These are phyloP conservation scores for Neoboletus magnificus DNA, from an alignment of 768 basidiomycete genomes.

Conservation along the genomic window DNA sequence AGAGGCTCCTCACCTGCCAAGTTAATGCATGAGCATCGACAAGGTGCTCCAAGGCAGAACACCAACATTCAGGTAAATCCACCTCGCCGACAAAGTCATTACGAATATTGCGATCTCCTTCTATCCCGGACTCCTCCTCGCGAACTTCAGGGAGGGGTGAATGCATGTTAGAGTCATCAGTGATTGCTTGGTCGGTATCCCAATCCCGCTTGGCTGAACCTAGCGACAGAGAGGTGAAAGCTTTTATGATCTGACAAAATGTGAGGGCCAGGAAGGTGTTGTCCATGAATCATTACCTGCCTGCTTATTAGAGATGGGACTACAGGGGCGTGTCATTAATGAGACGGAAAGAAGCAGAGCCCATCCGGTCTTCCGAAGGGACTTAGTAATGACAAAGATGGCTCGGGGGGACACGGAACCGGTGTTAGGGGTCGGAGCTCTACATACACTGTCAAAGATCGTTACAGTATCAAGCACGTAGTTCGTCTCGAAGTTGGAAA, in stretches of 20 bases:
- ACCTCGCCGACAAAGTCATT: slow-evolving; percentile 18
- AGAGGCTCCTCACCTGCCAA: slow-evolving; percentile 62
- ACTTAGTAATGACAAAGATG: not conserved
- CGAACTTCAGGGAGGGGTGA: not conserved
- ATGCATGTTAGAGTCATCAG: not conserved
- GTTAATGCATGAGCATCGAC: not conserved
- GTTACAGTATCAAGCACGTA: no score
- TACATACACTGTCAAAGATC: not conserved
- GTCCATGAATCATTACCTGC: not conserved
- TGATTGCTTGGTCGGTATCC: not conserved
- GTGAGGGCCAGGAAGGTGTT: not conserved
- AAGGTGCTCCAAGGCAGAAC: not conserved
- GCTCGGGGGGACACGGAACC: not conserved
- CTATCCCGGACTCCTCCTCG: not conserved
- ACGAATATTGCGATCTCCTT: not conserved
- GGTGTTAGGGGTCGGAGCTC: not conserved
- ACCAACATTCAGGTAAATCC: slow-evolving; percentile 19
- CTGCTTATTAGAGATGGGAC: not conserved
- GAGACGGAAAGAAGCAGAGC: not conserved
- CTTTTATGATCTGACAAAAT: slow-evolving; percentile 1
- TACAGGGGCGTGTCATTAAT: not conserved
- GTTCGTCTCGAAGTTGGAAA: no score
- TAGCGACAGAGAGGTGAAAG: slow-evolving; percentile 8
- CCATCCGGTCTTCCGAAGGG: not conserved
- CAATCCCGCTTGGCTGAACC: not conserved